Evolutionary conservation across 257 asterid genomes (phyloP).

Genomic region (Vinca minor): DNA sequence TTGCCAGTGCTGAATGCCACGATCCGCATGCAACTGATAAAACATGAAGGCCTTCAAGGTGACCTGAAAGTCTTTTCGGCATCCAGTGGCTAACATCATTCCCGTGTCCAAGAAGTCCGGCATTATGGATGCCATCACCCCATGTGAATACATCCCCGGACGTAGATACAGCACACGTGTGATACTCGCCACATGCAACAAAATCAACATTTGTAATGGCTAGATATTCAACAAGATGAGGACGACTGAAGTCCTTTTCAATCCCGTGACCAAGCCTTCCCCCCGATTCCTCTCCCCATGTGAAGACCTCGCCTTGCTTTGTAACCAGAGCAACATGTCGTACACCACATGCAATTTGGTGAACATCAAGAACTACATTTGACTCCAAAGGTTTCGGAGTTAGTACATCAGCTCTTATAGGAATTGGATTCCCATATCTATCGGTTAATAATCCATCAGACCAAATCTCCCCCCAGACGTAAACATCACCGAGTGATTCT

Average conservation of each 20-base stretch:
- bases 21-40: conserved; percentile 74
- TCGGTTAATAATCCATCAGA: conserved; percentile 52
- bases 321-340: conserved; percentile 87
- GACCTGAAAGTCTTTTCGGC: conserved; percentile 69
- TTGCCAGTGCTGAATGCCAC: conserved; percentile 88
- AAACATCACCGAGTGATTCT: conserved; percentile 93
- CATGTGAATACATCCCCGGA: conserved; percentile 83
- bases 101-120: conserved; percentile 90
- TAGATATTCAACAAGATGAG: conserved; percentile 61
- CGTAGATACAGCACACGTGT: conserved; percentile 69
- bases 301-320: conserved; percentile 83
- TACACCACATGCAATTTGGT: conserved; percentile 77
- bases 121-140: conserved; percentile 88
- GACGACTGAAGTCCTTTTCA: conserved; percentile 62
- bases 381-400: conserved; percentile 74
- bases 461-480: conserved; percentile 97
- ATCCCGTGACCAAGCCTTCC: conserved; percentile 90
- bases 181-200: conserved; percentile 84
- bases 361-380: conserved; percentile 77
- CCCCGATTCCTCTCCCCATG: conserved; percentile 95
- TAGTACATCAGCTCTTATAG: conserved; percentile 51
- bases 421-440: conserved; percentile 46
- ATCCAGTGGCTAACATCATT: conserved; percentile 89
- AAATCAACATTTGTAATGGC: conserved; percentile 64
- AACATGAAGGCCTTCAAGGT: conserved; percentile 80